phyloP scores from a whole-genome alignment of 2,329 filamentous ascomycete species.

The Alternaria infectoria region DNA sequence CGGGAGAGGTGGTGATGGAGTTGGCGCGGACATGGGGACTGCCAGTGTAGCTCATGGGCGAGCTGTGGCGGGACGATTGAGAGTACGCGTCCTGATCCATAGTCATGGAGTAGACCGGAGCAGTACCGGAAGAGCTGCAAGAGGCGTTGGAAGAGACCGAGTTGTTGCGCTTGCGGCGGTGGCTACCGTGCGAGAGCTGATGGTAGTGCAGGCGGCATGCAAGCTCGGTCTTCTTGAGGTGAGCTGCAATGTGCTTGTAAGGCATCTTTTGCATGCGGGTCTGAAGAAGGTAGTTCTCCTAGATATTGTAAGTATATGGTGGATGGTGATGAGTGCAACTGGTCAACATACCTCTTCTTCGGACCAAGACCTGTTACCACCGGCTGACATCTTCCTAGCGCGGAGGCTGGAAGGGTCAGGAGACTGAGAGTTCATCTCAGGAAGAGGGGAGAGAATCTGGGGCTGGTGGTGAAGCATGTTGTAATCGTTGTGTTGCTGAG shows the following conservation, averaged over 20 bases:
- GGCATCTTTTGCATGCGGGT: conserved; percentile 87
- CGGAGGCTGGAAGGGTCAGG: conserved; percentile 60
- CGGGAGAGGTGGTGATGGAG: conserved; percentile 57
- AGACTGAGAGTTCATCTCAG: conserved; percentile 43
- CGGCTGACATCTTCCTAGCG: conserved; percentile 71
- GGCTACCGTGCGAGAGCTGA: conserved; percentile 81
- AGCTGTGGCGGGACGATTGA: conserved; percentile 50
- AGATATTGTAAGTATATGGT: conserved; percentile 25
- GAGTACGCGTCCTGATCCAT: conserved; percentile 46
- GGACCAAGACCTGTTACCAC: conserved; percentile 81
- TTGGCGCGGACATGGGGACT: conserved; percentile 44
- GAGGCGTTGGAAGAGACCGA: conserved; percentile 67
- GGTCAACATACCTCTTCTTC: conserved; percentile 74
- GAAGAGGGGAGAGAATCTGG: conserved; percentile 47
- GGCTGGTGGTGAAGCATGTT: conserved; percentile 49
- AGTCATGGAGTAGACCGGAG: conserved; percentile 48
- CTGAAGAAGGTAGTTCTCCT: conserved; percentile 85
- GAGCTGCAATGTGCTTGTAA: conserved; percentile 86
- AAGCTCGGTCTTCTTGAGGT: conserved; percentile 86
- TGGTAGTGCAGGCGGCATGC: conserved; percentile 88
- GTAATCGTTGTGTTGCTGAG: background rate
- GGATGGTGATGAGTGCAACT: background rate
- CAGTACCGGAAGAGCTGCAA: conserved; percentile 44
- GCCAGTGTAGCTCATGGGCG: conserved; percentile 52
- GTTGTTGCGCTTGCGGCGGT: conserved; percentile 76